Evolutionary conservation across 768 basidiomycete genomes (phyloP).

Genomic region (Kwoniella bestiolae): DNA sequence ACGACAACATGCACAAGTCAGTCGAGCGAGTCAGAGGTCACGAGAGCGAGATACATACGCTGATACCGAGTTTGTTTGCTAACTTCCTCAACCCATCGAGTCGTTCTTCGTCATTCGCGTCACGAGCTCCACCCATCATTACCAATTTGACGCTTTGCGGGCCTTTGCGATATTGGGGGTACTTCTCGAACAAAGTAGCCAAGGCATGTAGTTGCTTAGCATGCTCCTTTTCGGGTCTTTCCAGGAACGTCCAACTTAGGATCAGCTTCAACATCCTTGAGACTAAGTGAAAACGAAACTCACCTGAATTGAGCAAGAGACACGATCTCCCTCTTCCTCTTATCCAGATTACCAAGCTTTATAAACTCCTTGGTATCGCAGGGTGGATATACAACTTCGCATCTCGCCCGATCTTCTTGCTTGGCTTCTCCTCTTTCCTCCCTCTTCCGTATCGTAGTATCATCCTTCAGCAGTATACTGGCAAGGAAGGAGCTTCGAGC

Average conservation of each 20-base stretch:
- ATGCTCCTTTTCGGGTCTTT: conserved; percentile 90
- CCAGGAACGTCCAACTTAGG: neutral
- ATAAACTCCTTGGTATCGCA: conserved; percentile 81
- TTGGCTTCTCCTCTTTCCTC: conserved; percentile 26
- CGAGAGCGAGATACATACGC: conserved; percentile 60
- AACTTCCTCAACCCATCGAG: conserved; percentile 67
- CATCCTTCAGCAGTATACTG: conserved; percentile 43
- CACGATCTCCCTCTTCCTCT: conserved; percentile 69
- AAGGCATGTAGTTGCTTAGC: conserved; percentile 76
- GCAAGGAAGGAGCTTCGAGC: conserved; percentile 31
- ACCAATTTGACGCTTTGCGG: conserved; percentile 65
- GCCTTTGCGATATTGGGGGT: conserved; percentile 65
- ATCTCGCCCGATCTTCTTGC: conserved; percentile 24
- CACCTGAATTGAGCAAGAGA: conserved; percentile 91
- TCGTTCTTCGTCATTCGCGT: conserved; percentile 71
- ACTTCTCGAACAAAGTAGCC: conserved; percentile 63
- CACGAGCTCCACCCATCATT: conserved; percentile 83
- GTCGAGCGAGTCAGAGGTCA: neutral
- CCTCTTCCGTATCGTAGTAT: conserved; percentile 14
- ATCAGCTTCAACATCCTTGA: neutral
- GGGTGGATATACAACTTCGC: conserved; percentile 79
- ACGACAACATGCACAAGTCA: conserved; percentile 5
- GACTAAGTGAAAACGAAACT: neutral
- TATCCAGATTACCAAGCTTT: conserved; percentile 43
- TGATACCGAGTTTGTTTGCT: conserved; percentile 68